Evolutionary conservation across 78 protist species (phyloP), one percentile per base, ranked within the genome.

Genomic region (Emiliania huxleyi): DNA sequence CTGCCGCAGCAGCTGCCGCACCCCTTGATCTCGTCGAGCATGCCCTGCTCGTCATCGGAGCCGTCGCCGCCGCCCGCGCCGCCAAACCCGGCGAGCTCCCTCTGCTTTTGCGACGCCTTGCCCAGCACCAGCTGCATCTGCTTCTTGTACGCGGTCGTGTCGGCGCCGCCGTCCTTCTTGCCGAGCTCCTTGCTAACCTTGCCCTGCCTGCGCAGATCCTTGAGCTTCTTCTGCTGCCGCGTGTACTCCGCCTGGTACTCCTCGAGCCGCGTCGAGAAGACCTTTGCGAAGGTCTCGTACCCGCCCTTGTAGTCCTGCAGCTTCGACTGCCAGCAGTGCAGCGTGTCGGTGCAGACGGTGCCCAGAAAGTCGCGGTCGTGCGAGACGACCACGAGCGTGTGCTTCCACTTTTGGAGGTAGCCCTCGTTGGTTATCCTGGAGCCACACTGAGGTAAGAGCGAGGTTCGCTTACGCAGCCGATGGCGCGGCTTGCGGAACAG

Each of bases 401-500:
- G 62, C 81, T 95, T 94, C 93, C 95, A 97, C 29, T 42, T 89
- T 0, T 85, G 26, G 19, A 98, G 91, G 93, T 98, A 97, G 42
- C 96, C 94, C 94, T 98, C 99, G 96, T 98, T 98, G 52, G 99
- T 97, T 33, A 98, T 98, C 93, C 97, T 98, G 91, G 97, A 98
- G 43, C 96, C 93, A n/a, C n/a, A n/a, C n/a, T n/a, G n/a, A n/a
- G n/a, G n/a, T 25, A 22, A 62, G n/a, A n/a, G n/a, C n/a, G n/a
- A n/a, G n/a, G n/a, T n/a, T n/a, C n/a, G n/a, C n/a, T n/a, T n/a
- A n/a, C n/a, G n/a, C 77, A 55, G 91, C 77, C 93, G 93, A 44
- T 44, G 62, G 52, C 95, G 95, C 90, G 87, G 91, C 95, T 37
- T 48, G 45, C 79, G 23, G 90, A 93, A 97, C 3, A 96, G 94